Evolutionary conservation across 192 early-diverging fungal genomes (phyloP), one percentile per base, ranked within the genome.

Genomic region (Spinellus fusiger): DNA sequence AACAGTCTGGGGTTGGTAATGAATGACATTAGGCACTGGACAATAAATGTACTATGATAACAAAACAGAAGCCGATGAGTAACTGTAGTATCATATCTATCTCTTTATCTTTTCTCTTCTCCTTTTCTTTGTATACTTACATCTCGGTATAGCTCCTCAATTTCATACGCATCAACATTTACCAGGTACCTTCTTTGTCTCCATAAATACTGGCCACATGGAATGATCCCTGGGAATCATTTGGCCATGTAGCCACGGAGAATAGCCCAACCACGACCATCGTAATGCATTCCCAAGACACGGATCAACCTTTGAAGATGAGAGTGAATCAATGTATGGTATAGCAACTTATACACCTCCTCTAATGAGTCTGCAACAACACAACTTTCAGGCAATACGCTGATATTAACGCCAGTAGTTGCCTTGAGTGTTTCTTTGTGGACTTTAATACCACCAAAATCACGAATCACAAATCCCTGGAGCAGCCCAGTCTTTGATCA

Each of bases 91-190:
- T n/a, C n/a, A n/a, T n/a, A n/a, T n/a, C n/a, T n/a, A n/a, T n/a
- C n/a, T n/a, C n/a, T n/a, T n/a, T n/a, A n/a, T n/a, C n/a, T n/a
- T n/a, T n/a, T n/a, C n/a, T n/a, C n/a, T 48, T n/a, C n/a, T n/a
- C n/a, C n/a, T n/a, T n/a, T n/a, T n/a, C n/a, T n/a, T n/a, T n/a
- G n/a, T n/a, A n/a, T n/a, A 56, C 66, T 76, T 69, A 76, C 74
- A 78, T 85, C 84, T 33, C 85, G 76, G 35, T 87, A 87, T 6
- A 87, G 77, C 5, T 77, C 80, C 29, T 81, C 82, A 25, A 83
- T 70, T 87, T 87, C 86, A 87, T 87, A 25, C 73, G 66, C 23
- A 87, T 61, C 64, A 87, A 73, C 79, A 86, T 55, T 87, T 87
- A 56, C 74, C 73, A 35, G 78, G 71, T 29, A 81, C 73, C 22